phyloP scores from a whole-genome alignment of 2,329 filamentous ascomycete genomes.

The Pestalotiopsis sp. region DNA sequence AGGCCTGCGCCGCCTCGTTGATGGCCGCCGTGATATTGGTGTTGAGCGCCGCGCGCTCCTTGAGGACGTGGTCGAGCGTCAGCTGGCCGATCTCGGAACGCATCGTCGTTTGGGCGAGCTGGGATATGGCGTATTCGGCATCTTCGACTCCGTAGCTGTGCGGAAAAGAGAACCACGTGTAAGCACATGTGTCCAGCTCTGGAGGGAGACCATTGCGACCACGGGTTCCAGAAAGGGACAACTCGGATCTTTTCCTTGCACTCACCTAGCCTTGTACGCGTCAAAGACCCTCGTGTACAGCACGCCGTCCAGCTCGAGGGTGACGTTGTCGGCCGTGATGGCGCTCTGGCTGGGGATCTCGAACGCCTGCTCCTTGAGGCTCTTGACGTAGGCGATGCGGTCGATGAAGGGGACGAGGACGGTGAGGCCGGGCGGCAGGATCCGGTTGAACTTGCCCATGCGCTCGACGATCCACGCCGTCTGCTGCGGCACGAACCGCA shows the following conservation, averaged over 20 bases:
- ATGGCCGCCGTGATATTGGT: constrained; percentile 98
- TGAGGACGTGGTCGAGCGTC: constrained; percentile 94
- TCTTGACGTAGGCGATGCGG: constrained; percentile 97
- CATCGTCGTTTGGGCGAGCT: constrained; percentile 98
- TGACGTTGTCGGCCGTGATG: constrained; percentile 98
- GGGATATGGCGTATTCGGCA: constrained; percentile 96
- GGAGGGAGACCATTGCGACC: background rate
- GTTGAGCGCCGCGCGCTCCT: constrained; percentile 94
- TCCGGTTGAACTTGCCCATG: constrained; percentile 96
- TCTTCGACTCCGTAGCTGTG: constrained; percentile 96
- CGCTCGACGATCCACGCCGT: constrained; percentile 99
- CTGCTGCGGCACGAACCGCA: constrained; percentile 98
- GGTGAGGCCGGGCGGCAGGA: constrained; percentile 88
- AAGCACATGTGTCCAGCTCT: background rate
- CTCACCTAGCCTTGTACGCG: constrained; percentile 92
- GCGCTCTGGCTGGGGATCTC: constrained; percentile 98
- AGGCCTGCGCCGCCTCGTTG: constrained; percentile 95
- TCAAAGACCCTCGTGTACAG: constrained; percentile 96
- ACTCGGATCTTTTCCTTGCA: background rate
- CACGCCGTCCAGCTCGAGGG: constrained; percentile 92
- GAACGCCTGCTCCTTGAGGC: constrained; percentile 91
- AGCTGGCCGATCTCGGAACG: constrained; percentile 97
- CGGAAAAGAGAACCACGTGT: background rate
- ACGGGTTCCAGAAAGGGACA: background rate
- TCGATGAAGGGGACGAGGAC: constrained; percentile 89